phyloP scores from a whole-genome alignment of 2,329 filamentous ascomycete genomes.

The Aspergillus quadricinctus region DNA sequence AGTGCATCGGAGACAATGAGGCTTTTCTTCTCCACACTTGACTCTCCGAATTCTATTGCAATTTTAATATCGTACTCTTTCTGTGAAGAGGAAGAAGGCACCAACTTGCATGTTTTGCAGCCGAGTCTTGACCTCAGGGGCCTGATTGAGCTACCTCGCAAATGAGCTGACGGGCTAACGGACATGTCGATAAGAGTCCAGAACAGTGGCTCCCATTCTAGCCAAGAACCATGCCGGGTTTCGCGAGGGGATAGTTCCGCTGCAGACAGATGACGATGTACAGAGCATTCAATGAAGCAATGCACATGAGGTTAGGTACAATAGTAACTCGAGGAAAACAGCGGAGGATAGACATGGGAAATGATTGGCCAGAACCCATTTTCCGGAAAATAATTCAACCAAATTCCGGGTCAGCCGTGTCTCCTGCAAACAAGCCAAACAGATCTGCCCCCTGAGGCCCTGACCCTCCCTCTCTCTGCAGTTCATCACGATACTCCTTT shows the following conservation, averaged over 20 bases:
- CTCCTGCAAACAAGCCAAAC: no score
- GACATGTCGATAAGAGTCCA: constrained; percentile 2
- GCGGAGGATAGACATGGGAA: no score
- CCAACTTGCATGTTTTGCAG: constrained; percentile 34
- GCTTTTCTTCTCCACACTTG: constrained; percentile 36
- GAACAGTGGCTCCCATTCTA: not conserved
- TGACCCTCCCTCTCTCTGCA: no score
- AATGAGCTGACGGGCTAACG: not conserved
- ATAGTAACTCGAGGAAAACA: no score
- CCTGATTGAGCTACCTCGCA: not conserved
- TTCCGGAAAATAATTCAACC: not conserved
- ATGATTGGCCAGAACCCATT: no score
- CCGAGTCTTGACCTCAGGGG: constrained; percentile 22
- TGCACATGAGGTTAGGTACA: no score
- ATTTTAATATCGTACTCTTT: constrained; percentile 6
- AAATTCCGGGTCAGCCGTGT: no score
- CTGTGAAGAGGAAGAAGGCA: not conserved
- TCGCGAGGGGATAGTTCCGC: no score
- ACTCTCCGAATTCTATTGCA: constrained; percentile 24
- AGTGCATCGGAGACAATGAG: constrained; percentile 28
- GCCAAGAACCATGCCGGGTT: no score
- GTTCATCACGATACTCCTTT: no score
- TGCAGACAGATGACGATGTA: not conserved
- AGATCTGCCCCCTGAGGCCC: no score
- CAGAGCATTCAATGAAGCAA: no score